phyloP scores from a whole-genome alignment of 2,329 filamentous ascomycete genomes.

The Tympanopsis confertula region DNA sequence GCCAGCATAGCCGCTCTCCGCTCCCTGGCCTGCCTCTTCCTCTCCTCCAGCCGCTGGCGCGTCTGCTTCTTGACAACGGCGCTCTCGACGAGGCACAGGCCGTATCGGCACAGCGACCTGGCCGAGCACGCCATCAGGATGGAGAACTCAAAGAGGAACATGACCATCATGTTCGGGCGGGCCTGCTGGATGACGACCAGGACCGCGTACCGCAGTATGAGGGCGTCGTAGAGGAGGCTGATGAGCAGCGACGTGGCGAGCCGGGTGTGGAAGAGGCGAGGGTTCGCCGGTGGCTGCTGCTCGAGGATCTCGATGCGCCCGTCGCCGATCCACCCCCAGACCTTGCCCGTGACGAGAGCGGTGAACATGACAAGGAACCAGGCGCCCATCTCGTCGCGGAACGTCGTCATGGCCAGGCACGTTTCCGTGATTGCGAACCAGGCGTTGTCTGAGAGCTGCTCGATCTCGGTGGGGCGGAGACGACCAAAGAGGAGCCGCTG shows the following conservation, averaged over 20 bases:
- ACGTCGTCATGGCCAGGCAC: constrained; percentile 94
- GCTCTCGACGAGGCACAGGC: constrained; percentile 67
- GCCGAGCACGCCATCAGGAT: constrained; percentile 70
- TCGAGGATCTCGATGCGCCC: constrained; percentile 88
- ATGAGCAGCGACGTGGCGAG: constrained; percentile 68
- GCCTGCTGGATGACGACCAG: constrained; percentile 76
- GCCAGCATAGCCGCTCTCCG: constrained; percentile 40
- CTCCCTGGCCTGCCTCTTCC: constrained; percentile 58
- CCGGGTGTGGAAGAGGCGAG: constrained; percentile 74
- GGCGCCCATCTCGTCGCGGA: constrained; percentile 87
- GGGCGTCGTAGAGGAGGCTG: constrained; percentile 69
- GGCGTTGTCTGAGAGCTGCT: constrained; percentile 91
- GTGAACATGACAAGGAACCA: constrained; percentile 98
- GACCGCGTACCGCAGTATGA: constrained; percentile 71
- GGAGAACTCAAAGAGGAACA: constrained; percentile 97
- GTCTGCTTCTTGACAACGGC: constrained; percentile 59
- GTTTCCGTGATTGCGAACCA: constrained; percentile 99
- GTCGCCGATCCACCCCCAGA: constrained; percentile 98
- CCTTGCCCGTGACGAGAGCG: constrained; percentile 78
- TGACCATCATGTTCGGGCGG: constrained; percentile 97
- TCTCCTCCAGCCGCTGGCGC: constrained; percentile 61
- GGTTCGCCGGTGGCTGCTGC: constrained; percentile 85
- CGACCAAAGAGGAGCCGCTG: constrained; percentile 84
- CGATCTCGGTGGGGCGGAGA: constrained; percentile 84
- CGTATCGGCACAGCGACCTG: constrained; percentile 69